Evolutionary conservation across 805 yeast species (phyloP), one percentile per base, ranked within the genome.

Genomic region (Tetrapisispora pingtungensis): DNA sequence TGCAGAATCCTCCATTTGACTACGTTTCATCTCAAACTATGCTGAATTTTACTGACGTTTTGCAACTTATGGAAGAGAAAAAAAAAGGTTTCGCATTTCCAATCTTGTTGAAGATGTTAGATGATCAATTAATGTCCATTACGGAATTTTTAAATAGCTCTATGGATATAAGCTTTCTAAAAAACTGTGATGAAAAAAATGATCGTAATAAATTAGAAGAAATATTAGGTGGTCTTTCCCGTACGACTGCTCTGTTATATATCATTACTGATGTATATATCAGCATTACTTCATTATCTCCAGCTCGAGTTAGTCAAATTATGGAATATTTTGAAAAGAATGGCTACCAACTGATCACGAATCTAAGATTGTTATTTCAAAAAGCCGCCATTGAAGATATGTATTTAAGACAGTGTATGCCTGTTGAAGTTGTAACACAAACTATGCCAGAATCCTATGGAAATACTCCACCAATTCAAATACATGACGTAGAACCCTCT

Each of bases 1-100:
- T 79, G 44, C 62, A 69, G 8, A 72, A 77, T 43, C 73, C 76
- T 2, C 82, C 90, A 0, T 81, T 70, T 57, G 88, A 83, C 53
- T 78, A 72, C 51, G 68, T 73, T 5, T 64, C 70, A 31, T 77
- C 86, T 1, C 72, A 71, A 47, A 75, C 80, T 0, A 61, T 78
- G 49, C 66, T 70, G 33, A 74, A 79, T 18, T 59, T 78, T 27
- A 66, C 75, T 28, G 78, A 77, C 20, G 72, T 78, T 1, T 64
- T 81, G 36, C 77, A 74, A 51, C 69, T 69, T 40, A 71, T 79
- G 44, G 84, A 78, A 53, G 78, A 75, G 37, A 76, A 75, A 36
- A 67, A 70, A 33, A 70, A 75, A 24, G 70, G 69, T 7, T 76
- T 75, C 57, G 81, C 61, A 4, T 62, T 74, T 28, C 56, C 58